Evolutionary conservation across 2,329 filamentous ascomycete species (phyloP).

Genomic region (Penicillium carneum): DNA sequence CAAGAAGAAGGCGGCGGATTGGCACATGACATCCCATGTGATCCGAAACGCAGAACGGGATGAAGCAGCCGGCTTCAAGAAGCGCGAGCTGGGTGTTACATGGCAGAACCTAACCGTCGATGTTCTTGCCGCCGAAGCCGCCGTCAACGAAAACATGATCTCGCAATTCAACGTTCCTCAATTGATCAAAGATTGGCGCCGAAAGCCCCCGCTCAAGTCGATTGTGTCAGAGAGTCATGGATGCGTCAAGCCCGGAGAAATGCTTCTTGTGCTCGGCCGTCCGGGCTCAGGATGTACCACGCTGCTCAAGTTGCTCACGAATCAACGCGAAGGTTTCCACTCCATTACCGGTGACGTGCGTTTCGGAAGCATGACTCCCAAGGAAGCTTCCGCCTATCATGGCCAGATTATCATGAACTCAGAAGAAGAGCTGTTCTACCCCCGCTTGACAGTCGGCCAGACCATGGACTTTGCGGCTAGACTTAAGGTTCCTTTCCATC

Average conservation of each 20-base stretch:
- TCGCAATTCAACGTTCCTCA: slow-evolving; percentile 23
- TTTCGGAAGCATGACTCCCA: slow-evolving; percentile 57
- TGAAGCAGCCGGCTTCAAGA: slow-evolving; percentile 20
- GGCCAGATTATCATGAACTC: slow-evolving; percentile 66
- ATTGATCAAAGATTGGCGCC: slow-evolving; percentile 17
- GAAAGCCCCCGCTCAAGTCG: slow-evolving; percentile 46
- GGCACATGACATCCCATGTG: slow-evolving; percentile 59
- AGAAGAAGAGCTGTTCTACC: slow-evolving; percentile 61
- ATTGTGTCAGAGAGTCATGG: slow-evolving; percentile 69
- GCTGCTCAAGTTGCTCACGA: slow-evolving; percentile 71
- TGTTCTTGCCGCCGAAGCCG: slow-evolving; percentile 20
- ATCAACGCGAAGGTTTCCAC: slow-evolving; percentile 66
- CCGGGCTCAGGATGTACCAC: slow-evolving; percentile 75
- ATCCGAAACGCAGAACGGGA: slow-evolving; percentile 42
- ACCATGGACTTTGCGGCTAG: slow-evolving; percentile 66
- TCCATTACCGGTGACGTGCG: slow-evolving; percentile 65
- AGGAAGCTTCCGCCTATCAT: slow-evolving; percentile 57
- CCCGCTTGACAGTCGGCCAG: slow-evolving; percentile 58
- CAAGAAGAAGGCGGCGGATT: slow-evolving; percentile 49
- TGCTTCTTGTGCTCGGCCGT: slow-evolving; percentile 72
- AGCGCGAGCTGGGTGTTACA: slow-evolving; percentile 19
- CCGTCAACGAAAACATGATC: slow-evolving; percentile 25
- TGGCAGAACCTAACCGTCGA: slow-evolving; percentile 20
- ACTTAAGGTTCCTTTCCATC: slow-evolving; percentile 73
- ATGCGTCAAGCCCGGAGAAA: slow-evolving; percentile 75